Evolutionary conservation across 1,284 basidiomycete species (phyloP).

Genomic region (Pyrrhoderma lamaoense): DNA sequence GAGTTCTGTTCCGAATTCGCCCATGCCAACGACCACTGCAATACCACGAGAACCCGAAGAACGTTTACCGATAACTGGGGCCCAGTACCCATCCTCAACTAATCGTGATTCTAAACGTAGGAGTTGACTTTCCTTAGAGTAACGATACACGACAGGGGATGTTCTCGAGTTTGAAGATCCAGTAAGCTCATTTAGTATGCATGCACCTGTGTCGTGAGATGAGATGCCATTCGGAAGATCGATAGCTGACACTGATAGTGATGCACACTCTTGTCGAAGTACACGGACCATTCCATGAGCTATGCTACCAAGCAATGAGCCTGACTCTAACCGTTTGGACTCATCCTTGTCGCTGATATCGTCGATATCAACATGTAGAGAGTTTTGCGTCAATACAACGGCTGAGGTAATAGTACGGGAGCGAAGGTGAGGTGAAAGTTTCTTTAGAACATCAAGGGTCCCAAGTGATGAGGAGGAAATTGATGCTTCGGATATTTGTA

Average conservation of each 20-base stretch:
- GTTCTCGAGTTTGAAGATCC: background rate
- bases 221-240: background rate
- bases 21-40: slow-evolving; percentile 28
- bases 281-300: slow-evolving; percentile 12
- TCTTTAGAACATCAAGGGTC: slow-evolving; percentile 6
- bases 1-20: slow-evolving; percentile 25
- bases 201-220: background rate
- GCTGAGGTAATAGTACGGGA: slow-evolving; percentile 3
- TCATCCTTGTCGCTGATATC: background rate
- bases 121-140: background rate
- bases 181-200: slow-evolving; percentile 6
- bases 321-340: background rate
- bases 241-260: background rate
- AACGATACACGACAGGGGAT: slow-evolving; percentile 8
- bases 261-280: slow-evolving; percentile 5
- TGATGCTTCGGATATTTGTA: background rate
- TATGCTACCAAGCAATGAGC: slow-evolving; percentile 5
- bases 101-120: slow-evolving; percentile 4
- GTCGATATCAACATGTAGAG: slow-evolving; percentile 1
- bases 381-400: slow-evolving; percentile 1
- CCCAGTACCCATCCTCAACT: slow-evolving; percentile 10
- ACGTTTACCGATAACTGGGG: background rate
- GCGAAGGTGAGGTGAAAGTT: background rate
- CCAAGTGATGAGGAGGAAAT: background rate
- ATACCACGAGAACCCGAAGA: slow-evolving; percentile 16